Evolutionary conservation across 805 yeast species (phyloP), one percentile per base, ranked within the genome.

Genomic region (Metschnikowia reukaufii): DNA sequence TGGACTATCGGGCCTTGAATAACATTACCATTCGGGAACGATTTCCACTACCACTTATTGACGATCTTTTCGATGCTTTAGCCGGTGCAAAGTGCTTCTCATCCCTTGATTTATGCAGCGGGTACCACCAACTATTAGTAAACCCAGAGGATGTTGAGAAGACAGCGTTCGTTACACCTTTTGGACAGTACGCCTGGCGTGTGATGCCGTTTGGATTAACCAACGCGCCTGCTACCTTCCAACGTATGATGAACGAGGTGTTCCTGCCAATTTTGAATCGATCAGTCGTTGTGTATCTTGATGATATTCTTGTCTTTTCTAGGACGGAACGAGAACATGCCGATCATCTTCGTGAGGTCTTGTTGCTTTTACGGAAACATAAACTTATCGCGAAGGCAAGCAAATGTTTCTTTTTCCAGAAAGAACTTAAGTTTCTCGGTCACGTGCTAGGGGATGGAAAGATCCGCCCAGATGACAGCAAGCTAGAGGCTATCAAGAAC

Each of bases 191-290:
- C 29, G 37, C 21, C n/a, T 44, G 47, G 43, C 31, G 34, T n/a
- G 47, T 44, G 19, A 31, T 33, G 39, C 43, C 47, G 6, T 44
- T 37, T 19, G 47, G 47, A 5, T 30, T 44, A 8, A 32, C 39
- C 17, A 38, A 44, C 17, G 47, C 27, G 7, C 39, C 47, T 15
- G 38, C 43, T 6, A 38, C 39, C 9, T 39, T 44, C 13, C 38
- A 38, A 32, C 43, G 29, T 4, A 15, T 31, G 6, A 44, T 38
- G 47, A 32, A 38, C 9, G 31, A 18, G 12, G 16, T 38, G 2
- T 39, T 44, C 16, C 32, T 16, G 3, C 38, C 12, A 10, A 25
- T 25, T 25, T 25, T 25, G 30, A 25, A 25, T 25, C 30, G 12
- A 25, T 25, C 12, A 8, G 34, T 38, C 8, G 29, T 31, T 8